Evolutionary conservation across 139 green algal species (phyloP), one percentile per base, ranked within the genome.

Genomic region (Picochlorum sp.): DNA sequence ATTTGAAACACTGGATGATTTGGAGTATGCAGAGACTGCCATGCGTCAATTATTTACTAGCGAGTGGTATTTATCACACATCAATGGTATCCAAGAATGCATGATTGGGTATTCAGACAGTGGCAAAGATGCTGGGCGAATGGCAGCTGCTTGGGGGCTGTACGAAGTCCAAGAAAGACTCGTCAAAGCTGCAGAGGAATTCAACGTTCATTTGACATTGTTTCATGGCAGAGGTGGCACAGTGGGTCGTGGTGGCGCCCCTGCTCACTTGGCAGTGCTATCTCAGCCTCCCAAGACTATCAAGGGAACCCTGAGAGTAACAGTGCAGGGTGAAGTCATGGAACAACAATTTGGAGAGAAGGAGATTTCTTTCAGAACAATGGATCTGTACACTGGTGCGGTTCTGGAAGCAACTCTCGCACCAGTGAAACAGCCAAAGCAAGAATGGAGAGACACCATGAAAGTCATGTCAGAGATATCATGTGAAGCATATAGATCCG

Each of bases 31-130:
- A 8, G 80, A 85, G 28, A 68, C 54, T n/a, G 67, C 76, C 16
- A 81, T 86, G 70, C 50, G 49, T 3, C 41, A 54, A 53, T 77
- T 92, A n/a, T 69, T 89, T 24, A 58, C 33, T 24, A 79, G 75
- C 47, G 56, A 73, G 7, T 88, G 80, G 83, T 90, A 90, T 68
- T 54, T 59, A 10, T 16, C 59, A 2, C 65, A 81, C 63, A 82
- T 89, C 33, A 7, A 41, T 7, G 57, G 63, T 26, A 67, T 45
- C 37, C 77, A 84, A 65, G 74, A 90, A 64, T 73, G 92, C 20
- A 98, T 98, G 92, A 84, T 98, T 28, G 92, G 92, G 1, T 98
- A 98, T 77, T 90, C 74, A 40, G 92, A 98, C 80, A 90, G 74
- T 29, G 92, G 92, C 51, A 98, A 98, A 78, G 92, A 98, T 63